These are phyloP conservation scores for Papiliotrema terrestris DNA, from an alignment of 1,284 basidiomycete genomes.

Conservation along the genomic window DNA sequence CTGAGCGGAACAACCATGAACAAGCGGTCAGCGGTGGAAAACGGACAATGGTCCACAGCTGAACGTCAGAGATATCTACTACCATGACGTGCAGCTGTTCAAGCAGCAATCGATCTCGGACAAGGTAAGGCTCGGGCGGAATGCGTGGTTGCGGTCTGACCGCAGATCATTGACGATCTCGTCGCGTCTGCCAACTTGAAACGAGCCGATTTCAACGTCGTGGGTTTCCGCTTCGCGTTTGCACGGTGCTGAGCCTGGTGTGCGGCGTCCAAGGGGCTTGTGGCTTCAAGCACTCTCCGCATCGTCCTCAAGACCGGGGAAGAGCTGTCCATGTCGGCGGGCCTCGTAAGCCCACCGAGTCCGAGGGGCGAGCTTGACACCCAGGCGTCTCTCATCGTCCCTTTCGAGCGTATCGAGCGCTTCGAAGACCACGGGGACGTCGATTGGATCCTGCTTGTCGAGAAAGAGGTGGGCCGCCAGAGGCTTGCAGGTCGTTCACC, in stretches of 20 bases:
- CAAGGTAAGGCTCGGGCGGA: slow-evolving; percentile 52
- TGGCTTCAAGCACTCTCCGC: slow-evolving; percentile 63
- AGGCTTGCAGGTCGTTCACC: background rate
- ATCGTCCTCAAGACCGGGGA: slow-evolving; percentile 62
- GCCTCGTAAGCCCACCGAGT: background rate
- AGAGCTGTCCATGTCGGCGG: slow-evolving; percentile 49
- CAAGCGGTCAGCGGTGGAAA: slow-evolving; percentile 21
- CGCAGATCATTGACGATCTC: slow-evolving; percentile 78
- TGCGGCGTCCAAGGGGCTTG: slow-evolving; percentile 79
- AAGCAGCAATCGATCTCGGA: slow-evolving; percentile 69
- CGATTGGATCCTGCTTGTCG: slow-evolving; percentile 76
- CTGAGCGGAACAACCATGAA: slow-evolving; percentile 26
- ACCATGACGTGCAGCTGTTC: slow-evolving; percentile 75
- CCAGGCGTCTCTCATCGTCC: slow-evolving; percentile 71
- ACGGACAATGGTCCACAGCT: background rate
- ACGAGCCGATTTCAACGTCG: slow-evolving; percentile 74
- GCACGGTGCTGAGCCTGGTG: slow-evolving; percentile 54
- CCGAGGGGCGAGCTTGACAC: background rate
- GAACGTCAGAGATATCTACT: slow-evolving; percentile 71
- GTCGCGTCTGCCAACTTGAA: slow-evolving; percentile 72
- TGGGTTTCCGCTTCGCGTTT: slow-evolving; percentile 45
- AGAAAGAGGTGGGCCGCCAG: slow-evolving; percentile 70
- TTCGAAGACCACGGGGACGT: slow-evolving; percentile 58
- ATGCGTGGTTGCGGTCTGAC: background rate
- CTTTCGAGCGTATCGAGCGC: slow-evolving; percentile 62